Evolutionary conservation across 768 basidiomycete species (phyloP).

Genomic region (Cystofilobasidium macerans): DNA sequence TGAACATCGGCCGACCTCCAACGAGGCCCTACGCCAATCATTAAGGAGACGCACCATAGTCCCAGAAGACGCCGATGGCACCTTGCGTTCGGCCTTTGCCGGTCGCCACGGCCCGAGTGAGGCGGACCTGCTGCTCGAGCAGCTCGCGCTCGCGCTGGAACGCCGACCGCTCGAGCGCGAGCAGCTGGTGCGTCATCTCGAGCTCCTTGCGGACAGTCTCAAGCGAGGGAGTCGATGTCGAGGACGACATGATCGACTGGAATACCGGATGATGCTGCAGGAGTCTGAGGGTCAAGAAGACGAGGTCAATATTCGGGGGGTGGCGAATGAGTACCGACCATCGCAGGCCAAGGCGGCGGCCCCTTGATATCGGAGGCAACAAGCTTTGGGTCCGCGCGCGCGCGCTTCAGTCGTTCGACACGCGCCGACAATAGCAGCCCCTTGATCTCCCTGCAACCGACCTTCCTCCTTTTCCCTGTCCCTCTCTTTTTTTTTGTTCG

Average conservation of each 20-base stretch:
- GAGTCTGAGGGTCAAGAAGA: no score
- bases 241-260: neutral
- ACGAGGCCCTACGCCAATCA: no score
- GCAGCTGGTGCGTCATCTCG: neutral
- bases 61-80: constrained; percentile 10
- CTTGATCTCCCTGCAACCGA: no score
- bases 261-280: no score
- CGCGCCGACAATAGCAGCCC: no score
- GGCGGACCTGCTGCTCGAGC: constrained; percentile 2
- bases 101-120: neutral
- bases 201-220: constrained; percentile 15
- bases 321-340: no score
- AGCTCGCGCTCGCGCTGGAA: constrained; percentile 15
- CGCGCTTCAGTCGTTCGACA: no score
- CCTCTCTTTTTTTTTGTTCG: neutral
- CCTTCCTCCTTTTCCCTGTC: neutral
- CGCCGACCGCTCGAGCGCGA: neutral
- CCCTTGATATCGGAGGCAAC: no score
- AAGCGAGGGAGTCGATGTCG: neutral
- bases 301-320: no score
- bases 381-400: no score
- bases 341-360: no score
- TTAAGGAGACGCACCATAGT: constrained; percentile 12
- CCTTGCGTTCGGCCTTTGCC: neutral
- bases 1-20: no score